Evolutionary conservation across 352 stramenopile genomes (phyloP).

Genomic region (Peronospora farinosa): DNA sequence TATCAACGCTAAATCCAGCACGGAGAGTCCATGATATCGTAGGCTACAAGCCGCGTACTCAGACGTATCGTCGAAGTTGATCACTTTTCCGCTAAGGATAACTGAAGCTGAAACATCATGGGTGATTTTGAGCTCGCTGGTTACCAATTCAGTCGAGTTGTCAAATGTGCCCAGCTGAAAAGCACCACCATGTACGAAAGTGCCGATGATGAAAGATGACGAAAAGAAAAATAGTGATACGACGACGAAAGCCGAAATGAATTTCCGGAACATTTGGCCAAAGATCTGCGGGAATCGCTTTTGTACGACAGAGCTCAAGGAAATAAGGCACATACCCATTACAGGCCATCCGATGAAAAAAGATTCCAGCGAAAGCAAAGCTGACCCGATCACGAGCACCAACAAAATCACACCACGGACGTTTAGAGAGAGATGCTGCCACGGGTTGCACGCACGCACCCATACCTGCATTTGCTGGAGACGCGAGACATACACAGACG

Average conservation of each 20-base stretch:
- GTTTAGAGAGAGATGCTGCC: slow-evolving; percentile 42
- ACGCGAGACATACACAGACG: slow-evolving; percentile 20
- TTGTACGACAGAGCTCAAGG: slow-evolving; percentile 62
- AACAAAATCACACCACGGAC: slow-evolving; percentile 42
- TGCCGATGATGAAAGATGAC: slow-evolving; percentile 68
- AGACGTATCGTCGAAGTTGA: slow-evolving; percentile 43
- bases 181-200: slow-evolving; percentile 49
- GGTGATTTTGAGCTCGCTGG: slow-evolving; percentile 22
- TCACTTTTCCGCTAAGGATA: slow-evolving; percentile 37
- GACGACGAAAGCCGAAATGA: slow-evolving; percentile 65
- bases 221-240: slow-evolving; percentile 82
- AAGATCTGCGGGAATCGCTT: slow-evolving; percentile 73
- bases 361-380: slow-evolving; percentile 52
- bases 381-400: slow-evolving; percentile 46
- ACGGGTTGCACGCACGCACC: slow-evolving; percentile 45
- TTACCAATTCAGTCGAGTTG: slow-evolving; percentile 34
- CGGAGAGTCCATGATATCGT: slow-evolving; percentile 45
- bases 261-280: slow-evolving; percentile 60
- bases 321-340: slow-evolving; percentile 58
- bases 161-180: slow-evolving; percentile 50
- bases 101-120: slow-evolving; percentile 28
- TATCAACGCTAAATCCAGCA: slow-evolving; percentile 75
- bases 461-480: slow-evolving; percentile 37
- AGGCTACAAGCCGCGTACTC: slow-evolving; percentile 73
- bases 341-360: slow-evolving; percentile 69